phyloP scores from a whole-genome alignment of 1,284 basidiomycete species.

The Flammula alnicola region DNA sequence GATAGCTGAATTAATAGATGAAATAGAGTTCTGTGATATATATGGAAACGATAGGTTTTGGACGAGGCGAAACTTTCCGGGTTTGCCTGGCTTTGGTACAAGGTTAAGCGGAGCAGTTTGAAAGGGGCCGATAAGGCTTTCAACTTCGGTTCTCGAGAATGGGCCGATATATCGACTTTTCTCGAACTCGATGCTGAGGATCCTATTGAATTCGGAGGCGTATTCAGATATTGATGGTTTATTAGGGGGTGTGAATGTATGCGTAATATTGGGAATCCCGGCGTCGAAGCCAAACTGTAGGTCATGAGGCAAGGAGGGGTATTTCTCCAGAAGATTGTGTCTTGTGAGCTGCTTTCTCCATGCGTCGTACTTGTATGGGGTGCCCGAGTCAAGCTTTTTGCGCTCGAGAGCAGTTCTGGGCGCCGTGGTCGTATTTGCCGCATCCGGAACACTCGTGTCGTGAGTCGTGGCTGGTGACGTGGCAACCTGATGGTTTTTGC shows the following conservation, averaged over 20 bases:
- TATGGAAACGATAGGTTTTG: constrained; percentile 46
- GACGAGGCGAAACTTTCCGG: constrained; percentile 34
- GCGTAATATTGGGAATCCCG: constrained; percentile 25
- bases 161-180: constrained; percentile 37
- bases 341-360: constrained; percentile 27
- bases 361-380: constrained; percentile 21
- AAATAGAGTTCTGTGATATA: constrained; percentile 5
- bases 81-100: constrained; percentile 35
- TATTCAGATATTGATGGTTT: constrained; percentile 9
- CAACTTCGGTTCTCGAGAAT: constrained; percentile 26
- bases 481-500: constrained; percentile 20
- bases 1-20: constrained; percentile 42
- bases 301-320: constrained; percentile 20
- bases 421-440: constrained; percentile 25
- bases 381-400: constrained; percentile 19
- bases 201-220: constrained; percentile 11
- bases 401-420: constrained; percentile 26
- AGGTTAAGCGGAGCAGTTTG: constrained; percentile 43
- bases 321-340: constrained; percentile 21
- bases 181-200: constrained; percentile 30
- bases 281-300: constrained; percentile 28
- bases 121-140: constrained; percentile 40
- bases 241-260: constrained; percentile 34
- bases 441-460: constrained; percentile 27
- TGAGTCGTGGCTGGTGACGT: constrained; percentile 6